Conservation (phyloP, 2,329 filamentous ascomycete species). For the Fusarium sp. region DNA sequence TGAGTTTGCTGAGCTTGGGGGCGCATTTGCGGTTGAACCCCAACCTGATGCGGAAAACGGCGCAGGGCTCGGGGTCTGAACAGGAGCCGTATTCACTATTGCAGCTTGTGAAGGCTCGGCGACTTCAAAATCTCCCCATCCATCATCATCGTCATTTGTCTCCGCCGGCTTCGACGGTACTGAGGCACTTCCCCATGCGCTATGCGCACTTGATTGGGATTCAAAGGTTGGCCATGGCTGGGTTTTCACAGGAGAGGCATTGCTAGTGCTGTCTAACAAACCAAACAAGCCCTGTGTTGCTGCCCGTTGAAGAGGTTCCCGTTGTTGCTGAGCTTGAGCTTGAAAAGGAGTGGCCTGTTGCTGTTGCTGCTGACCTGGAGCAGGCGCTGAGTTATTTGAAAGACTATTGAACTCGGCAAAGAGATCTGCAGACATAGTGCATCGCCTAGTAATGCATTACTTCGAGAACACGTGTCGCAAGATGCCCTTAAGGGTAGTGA, state of each 20-base stretch:
- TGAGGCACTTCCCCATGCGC: slow-evolving; percentile 30
- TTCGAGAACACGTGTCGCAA: slow-evolving; percentile 9
- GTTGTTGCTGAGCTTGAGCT: slow-evolving; percentile 16
- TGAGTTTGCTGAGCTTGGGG: slow-evolving; percentile 15
- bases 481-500: background rate
- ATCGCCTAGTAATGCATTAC: slow-evolving; percentile 29
- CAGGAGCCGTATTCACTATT: slow-evolving; percentile 23
- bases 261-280: slow-evolving; percentile 35
- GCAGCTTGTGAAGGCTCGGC: slow-evolving; percentile 51
- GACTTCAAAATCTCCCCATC: slow-evolving; percentile 75
- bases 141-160: slow-evolving; percentile 65
- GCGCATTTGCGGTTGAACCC: slow-evolving; percentile 9
- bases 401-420: slow-evolving; percentile 70
- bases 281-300: slow-evolving; percentile 44
- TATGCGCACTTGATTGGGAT: slow-evolving; percentile 32
- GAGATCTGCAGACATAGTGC: slow-evolving; percentile 71
- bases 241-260: slow-evolving; percentile 17
- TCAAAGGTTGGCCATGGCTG: slow-evolving; percentile 49
- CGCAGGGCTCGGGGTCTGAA: slow-evolving; percentile 3
- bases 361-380: slow-evolving; percentile 29
- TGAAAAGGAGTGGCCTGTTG: slow-evolving; percentile 23
- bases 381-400: slow-evolving; percentile 51
- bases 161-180: slow-evolving; percentile 30
- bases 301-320: slow-evolving; percentile 20
- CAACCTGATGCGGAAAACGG: slow-evolving; percentile 26